These are phyloP conservation scores for Eragrostis nindensis DNA, from an alignment of 176 grass and related monocot species.

Conservation along the genomic window DNA sequence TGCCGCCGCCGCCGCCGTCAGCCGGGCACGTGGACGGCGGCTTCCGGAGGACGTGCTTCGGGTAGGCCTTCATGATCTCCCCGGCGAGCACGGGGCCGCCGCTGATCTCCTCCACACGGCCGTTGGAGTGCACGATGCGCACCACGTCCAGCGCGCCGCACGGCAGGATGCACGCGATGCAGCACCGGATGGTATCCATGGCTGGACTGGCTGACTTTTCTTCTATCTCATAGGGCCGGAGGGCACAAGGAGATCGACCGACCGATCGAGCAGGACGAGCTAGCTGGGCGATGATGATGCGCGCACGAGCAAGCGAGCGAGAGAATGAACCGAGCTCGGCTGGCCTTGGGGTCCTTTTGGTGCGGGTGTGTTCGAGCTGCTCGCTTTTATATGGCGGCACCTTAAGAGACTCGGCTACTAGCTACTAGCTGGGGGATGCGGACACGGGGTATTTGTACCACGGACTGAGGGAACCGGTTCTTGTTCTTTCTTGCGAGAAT, in stretches of 20 bases:
- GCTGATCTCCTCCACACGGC: constrained; percentile 91
- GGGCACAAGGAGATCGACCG: background rate
- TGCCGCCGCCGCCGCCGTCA: constrained; percentile 48
- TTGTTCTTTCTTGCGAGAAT: constrained; percentile 21
- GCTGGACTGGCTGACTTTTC: background rate
- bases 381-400: constrained; percentile 49
- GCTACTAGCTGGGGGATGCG: constrained; percentile 26
- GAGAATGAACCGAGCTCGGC: no score
- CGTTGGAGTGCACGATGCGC: constrained; percentile 96
- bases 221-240: constrained; percentile 30
- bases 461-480: constrained; percentile 22
- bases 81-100: constrained; percentile 73
- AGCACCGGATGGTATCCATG: constrained; percentile 95
- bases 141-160: constrained; percentile 96
- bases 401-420: background rate
- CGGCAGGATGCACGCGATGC: constrained; percentile 98
- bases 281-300: background rate
- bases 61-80: constrained; percentile 91
- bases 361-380: constrained; percentile 40
- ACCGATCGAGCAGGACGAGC: background rate
- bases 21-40: constrained; percentile 58
- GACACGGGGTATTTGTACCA: constrained; percentile 32
- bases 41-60: constrained; percentile 85
- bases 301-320: constrained; percentile 12
- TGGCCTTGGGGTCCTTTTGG: constrained; percentile 42